Evolutionary conservation across 2,329 filamentous ascomycete species (phyloP), one percentile per base, ranked within the genome.

Genomic region (Paecilomyces sp.): DNA sequence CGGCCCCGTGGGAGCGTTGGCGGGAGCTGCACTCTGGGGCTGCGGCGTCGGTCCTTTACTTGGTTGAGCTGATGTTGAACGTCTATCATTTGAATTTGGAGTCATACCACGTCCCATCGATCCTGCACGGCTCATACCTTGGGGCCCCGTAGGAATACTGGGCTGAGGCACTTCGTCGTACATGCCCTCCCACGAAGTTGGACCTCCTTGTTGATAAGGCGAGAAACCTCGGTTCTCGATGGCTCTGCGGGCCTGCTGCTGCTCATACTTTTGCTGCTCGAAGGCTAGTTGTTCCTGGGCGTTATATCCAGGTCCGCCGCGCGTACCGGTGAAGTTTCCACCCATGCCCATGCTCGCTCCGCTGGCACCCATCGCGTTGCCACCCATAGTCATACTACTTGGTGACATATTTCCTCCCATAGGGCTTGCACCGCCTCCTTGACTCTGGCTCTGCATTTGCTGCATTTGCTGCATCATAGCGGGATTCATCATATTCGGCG

Each of bases 111-210:
- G 73, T 60, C 78, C 75, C 58, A 72, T 72, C 41, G 68, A 72
- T 59, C 73, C 70, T 57, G 74, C 73, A 60, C 79, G 75, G 56
- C 77, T 76, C 62, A 77, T 76, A 61, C 80, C 77, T 60, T 76
- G 78, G 56, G 82, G 80, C 54, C 79, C 82, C 15, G 77, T 79
- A 64, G 80, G 79, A 59, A 87, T 83, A 67, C 88, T 87, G 4
- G 91, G 91, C 71, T 93, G 91, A 15, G 92, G 92, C 1, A 92
- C 90, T 72, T 97, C 93, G 72, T 97, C 93, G 74, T 97, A 97
- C 92, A 96, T 96, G 69, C 93, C 93, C 74, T 97, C 93, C 92
- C 92, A 97, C 50, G 88, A 92, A 25, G 90, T 91, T n/a, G 89
- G 88, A 15, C 86, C 86, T 53, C 85, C 86, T 59, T 83, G 68